Evolutionary conservation across 2,329 filamentous ascomycete species (phyloP).

Genomic region (Pseudovirgaria hyperparasitica): DNA sequence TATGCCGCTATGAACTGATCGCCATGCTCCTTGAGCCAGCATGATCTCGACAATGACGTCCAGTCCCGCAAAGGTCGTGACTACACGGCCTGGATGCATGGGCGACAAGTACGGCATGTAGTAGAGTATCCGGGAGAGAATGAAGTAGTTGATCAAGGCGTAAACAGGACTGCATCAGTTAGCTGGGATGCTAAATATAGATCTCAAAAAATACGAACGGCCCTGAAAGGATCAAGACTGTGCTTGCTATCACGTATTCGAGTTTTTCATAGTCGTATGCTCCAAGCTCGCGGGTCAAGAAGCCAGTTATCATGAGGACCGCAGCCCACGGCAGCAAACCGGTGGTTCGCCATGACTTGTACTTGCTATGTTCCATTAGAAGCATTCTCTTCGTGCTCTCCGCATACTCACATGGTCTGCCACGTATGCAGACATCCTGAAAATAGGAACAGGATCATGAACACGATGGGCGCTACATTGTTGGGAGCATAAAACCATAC

Average conservation of each 20-base stretch:
- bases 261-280: conserved; percentile 37
- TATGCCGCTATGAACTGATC: conserved; percentile 28
- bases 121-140: conserved; percentile 46
- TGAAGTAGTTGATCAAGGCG: conserved; percentile 48
- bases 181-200: not conserved
- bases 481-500: conserved; percentile 39
- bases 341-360: conserved; percentile 45
- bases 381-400: conserved; percentile 1
- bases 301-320: conserved; percentile 43
- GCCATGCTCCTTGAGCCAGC: conserved; percentile 38
- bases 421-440: conserved; percentile 39
- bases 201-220: conserved; percentile 14
- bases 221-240: conserved; percentile 25
- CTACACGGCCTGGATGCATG: conserved; percentile 43
- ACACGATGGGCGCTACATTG: conserved; percentile 41
- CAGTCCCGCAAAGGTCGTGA: conserved; percentile 44
- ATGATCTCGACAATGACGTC: conserved; percentile 39
- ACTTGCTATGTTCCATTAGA: conserved; percentile 28
- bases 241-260: conserved; percentile 26
- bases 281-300: conserved; percentile 40
- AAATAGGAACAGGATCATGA: conserved; percentile 34
- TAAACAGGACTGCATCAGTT: conserved; percentile 39
- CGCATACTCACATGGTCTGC: conserved; percentile 40
- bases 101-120: conserved; percentile 49
- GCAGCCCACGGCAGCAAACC: conserved; percentile 42